Conservation (phyloP, 352 stramenopile genomes). For the Globisporangium paddicum region DNA sequence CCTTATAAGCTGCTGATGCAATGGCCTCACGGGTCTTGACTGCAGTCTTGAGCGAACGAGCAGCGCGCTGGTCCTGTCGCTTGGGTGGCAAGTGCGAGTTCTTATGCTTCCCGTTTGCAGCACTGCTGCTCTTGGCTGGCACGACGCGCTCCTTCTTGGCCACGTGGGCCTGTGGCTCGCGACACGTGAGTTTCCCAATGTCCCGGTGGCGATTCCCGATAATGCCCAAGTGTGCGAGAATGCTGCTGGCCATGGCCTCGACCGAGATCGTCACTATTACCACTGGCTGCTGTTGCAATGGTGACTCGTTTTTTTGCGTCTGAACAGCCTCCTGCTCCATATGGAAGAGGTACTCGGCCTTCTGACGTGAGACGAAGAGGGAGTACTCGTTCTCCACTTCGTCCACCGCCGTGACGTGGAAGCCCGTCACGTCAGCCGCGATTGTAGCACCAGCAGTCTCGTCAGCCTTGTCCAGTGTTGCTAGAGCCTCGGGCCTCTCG, state of each 20-base stretch:
- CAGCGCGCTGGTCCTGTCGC: constrained; percentile 46
- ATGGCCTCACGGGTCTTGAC: constrained; percentile 41
- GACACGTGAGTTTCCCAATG: constrained; percentile 49
- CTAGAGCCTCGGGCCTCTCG: not conserved
- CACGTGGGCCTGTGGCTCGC: constrained; percentile 35
- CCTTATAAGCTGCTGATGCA: constrained; percentile 30
- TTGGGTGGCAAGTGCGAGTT: constrained; percentile 36
- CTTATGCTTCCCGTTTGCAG: constrained; percentile 23
- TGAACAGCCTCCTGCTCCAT: constrained; percentile 14
- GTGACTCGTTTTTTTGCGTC: not conserved
- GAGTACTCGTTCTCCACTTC: constrained; percentile 67
- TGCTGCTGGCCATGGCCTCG: constrained; percentile 38
- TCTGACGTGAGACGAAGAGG: constrained; percentile 40
- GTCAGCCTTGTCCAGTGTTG: not conserved
- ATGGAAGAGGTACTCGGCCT: constrained; percentile 40
- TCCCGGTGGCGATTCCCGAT: constrained; percentile 64
- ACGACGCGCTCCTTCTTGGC: constrained; percentile 37
- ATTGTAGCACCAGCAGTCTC: not conserved
- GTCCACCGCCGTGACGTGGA: constrained; percentile 50
- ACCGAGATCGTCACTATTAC: not conserved
- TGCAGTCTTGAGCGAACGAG: constrained; percentile 39
- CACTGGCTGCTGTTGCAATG: not conserved
- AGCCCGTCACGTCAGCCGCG: constrained; percentile 16
- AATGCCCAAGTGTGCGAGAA: constrained; percentile 55
- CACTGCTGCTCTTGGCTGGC: constrained; percentile 12